Percentiles rank a stretch among this genome's conserved stretches.
These are phyloP conservation scores for Apophysomyces elegans DNA, from an alignment of 371 early-diverging fungal genomes.

Conservation along the genomic window DNA sequence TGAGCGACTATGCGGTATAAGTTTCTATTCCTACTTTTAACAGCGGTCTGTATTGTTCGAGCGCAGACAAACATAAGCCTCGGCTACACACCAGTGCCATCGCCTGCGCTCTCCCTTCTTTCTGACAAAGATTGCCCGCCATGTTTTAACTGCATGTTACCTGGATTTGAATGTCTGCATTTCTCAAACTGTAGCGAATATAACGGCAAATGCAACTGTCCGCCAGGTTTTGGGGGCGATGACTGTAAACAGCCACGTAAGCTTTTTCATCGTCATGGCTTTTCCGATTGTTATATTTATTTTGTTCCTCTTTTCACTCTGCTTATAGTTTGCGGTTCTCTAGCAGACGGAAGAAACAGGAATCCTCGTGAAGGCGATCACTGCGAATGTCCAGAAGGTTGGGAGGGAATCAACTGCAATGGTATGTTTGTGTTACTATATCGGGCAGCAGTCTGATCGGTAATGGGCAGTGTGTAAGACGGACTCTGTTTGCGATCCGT, in stretches of 20 bases:
- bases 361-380: constrained; percentile 58
- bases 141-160: constrained; percentile 84
- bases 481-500: constrained; percentile 75
- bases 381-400: constrained; percentile 86
- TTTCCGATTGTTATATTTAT: not conserved
- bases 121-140: constrained; percentile 70
- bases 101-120: constrained; percentile 7
- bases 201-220: constrained; percentile 84
- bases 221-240: constrained; percentile 89
- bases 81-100: not conserved
- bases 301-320: not conserved
- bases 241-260: constrained; percentile 83
- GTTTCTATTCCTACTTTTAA: constrained; percentile 11
- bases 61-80: not conserved
- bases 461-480: constrained; percentile 68
- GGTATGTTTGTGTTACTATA: constrained; percentile 49
- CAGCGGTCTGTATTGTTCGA: not conserved
- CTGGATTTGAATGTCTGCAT: constrained; percentile 77
- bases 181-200: constrained; percentile 79
- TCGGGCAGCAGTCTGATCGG: constrained; percentile 3
- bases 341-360: constrained; percentile 70
- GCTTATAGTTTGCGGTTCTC: constrained; percentile 64
- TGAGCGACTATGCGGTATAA: constrained; percentile 10
- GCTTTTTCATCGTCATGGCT: constrained; percentile 9
- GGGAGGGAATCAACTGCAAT: constrained; percentile 93